Base-by-base conservation (phyloP, 1,139 yeast genomes). In the Saccharomycopsis hybrid region DNA sequence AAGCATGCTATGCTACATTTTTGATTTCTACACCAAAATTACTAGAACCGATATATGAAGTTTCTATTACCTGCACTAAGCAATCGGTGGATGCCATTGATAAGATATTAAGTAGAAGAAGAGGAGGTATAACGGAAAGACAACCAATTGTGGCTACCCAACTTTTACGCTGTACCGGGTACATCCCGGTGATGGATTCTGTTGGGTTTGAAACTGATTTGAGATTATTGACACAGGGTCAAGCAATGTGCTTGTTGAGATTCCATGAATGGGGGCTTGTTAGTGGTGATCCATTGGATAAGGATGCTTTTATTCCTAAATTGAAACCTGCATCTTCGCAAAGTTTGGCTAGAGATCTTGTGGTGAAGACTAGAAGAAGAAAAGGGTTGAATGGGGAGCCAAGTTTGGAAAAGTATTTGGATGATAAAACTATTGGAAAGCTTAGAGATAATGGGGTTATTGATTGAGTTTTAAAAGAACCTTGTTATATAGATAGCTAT, bases 231-330 rank as follows among this genome's bases (percentile, higher is more conserved):
- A 79, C 96, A 0, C 81, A 79, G 55, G 96, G 97, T 3, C 82
- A 78, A 58, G 94, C 95, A 0, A 73, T 79, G 69, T 78, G 89
- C 44, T 79, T 78, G 42, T 64, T 84, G 55, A 74, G 75, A 44
- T 88, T 86, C 63, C 73, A 74, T 52, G 74, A 72, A 54, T 94
- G 97, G 96, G 76, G 77, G 24, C 64, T 72, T 5, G 95, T 87
- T 0, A 96, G 97, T 1, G 98, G 98, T 0, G 89, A 90, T 66
- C 97, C 97, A 3, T 64, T 90, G 58, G 96, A 90, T 63, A 67
- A 68, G 29, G 74, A 76, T 30, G 78, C 78, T 13, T 70, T 68
- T 48, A 74, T 88, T 42, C 89, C 89, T 7, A 75, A 81, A 40
- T 71, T 92, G 61, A 80, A 80, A 57, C 86, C 96, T 0, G 96